These are phyloP conservation scores for Eleusine coracana DNA, from an alignment of 176 grass and related monocot species.

Conservation along the genomic window DNA sequence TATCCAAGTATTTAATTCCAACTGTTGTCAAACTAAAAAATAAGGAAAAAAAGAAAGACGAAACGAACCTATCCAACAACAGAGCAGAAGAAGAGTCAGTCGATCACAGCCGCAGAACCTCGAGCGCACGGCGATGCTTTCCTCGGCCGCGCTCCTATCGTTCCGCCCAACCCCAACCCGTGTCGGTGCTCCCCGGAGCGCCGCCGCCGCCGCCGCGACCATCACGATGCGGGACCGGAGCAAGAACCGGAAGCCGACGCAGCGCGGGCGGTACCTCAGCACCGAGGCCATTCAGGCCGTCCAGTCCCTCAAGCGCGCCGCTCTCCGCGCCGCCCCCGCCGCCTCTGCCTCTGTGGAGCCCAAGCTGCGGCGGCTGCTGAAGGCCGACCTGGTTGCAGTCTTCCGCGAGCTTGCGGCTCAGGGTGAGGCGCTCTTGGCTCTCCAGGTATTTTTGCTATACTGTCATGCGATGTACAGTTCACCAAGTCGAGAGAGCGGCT, in stretches of 20 bases:
- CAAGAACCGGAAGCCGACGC: constrained; percentile 88
- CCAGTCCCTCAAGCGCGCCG: constrained; percentile 73
- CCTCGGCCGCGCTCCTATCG: background rate
- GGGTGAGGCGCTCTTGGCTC: constrained; percentile 69
- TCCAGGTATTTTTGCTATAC: constrained; percentile 48
- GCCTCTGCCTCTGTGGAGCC: constrained; percentile 38
- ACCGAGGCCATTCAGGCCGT: constrained; percentile 82
- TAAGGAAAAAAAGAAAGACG: background rate
- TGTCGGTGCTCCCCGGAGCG: constrained; percentile 25
- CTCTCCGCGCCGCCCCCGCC: constrained; percentile 18
- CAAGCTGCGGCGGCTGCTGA: constrained; percentile 81
- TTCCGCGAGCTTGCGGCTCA: constrained; percentile 78
- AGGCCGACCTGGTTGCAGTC: constrained; percentile 78
- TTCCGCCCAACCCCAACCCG: background rate
- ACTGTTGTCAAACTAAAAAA: too few species aligned
- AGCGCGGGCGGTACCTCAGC: constrained; percentile 93
- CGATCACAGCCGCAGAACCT: background rate
- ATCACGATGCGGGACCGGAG: constrained; percentile 82
- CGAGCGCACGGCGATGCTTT: constrained; percentile 28
- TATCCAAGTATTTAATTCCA: too few species aligned
- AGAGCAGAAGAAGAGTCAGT: background rate
- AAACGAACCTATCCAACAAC: background rate
- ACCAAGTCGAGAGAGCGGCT: background rate
- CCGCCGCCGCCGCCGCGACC: constrained; percentile 15
- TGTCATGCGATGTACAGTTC: background rate